These are phyloP conservation scores for Diaporthe nobilis DNA, from an alignment of 2,329 filamentous ascomycete genomes.

Conservation along the genomic window DNA sequence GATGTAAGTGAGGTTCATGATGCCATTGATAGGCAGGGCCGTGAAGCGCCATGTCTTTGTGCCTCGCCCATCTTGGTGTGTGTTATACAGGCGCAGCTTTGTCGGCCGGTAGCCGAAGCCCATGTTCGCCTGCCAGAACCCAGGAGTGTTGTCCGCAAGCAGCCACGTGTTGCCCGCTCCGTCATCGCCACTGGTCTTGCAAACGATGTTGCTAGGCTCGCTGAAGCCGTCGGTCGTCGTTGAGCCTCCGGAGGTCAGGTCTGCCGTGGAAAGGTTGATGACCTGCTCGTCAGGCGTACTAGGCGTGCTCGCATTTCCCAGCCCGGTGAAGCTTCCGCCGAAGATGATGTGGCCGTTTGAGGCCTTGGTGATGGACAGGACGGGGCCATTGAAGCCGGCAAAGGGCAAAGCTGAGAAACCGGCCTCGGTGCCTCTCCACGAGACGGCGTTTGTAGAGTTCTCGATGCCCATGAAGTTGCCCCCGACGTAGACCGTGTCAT, in stretches of 20 bases:
- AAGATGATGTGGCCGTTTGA: conserved; percentile 90
- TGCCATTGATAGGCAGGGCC: conserved; percentile 87
- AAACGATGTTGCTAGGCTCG: conserved; percentile 86
- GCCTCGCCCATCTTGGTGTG: conserved; percentile 84
- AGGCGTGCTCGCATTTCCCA: conserved; percentile 83
- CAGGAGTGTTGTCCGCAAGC: conserved; percentile 79
- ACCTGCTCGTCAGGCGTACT: conserved; percentile 80
- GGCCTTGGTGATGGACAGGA: conserved; percentile 86
- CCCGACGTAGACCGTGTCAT: conserved; percentile 86
- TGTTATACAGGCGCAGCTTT: conserved; percentile 90
- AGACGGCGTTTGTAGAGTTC: conserved; percentile 86
- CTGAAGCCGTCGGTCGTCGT: conserved; percentile 74
- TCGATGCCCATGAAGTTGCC: conserved; percentile 85
- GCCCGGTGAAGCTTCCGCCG: conserved; percentile 88
- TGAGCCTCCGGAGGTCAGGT: conserved; percentile 77
- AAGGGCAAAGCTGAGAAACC: conserved; percentile 89
- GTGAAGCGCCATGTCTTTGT: conserved; percentile 91
- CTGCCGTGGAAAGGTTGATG: conserved; percentile 86
- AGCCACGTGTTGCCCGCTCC: conserved; percentile 87
- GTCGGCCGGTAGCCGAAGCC: conserved; percentile 89
- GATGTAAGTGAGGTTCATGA: conserved; percentile 95
- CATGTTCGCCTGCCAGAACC: conserved; percentile 88
- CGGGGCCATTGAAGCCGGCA: conserved; percentile 93
- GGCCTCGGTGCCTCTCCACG: conserved; percentile 80
- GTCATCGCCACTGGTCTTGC: conserved; percentile 77